Evolutionary conservation across 208 protist species (phyloP).

Genomic region (Leishmania lainsoni): DNA sequence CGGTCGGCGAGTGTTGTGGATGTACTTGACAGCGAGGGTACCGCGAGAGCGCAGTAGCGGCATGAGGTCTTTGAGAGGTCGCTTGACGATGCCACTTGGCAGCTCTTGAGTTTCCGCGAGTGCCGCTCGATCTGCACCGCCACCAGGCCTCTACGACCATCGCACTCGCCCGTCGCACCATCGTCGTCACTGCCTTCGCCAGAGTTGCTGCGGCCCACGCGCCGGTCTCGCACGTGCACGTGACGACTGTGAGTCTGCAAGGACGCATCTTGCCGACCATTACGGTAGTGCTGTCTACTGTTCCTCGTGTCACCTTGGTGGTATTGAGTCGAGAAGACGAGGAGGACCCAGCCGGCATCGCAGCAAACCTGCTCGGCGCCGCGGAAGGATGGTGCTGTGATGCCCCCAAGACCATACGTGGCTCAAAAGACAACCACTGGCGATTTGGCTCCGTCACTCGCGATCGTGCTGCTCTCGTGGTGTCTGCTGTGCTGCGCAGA

Average conservation of each 20-base stretch:
- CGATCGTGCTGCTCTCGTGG: background rate
- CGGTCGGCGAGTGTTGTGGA: conserved; percentile 32
- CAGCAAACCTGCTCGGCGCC: background rate
- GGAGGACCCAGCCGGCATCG: background rate
- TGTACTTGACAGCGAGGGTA: conserved; percentile 50
- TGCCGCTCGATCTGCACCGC: background rate
- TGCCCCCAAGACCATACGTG: background rate
- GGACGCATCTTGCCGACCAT: background rate
- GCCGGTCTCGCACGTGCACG: background rate
- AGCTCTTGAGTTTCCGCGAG: conserved; percentile 17
- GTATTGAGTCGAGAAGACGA: background rate
- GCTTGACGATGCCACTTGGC: conserved; percentile 40
- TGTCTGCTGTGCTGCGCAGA: background rate
- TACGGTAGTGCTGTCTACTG: background rate
- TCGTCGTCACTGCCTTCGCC: background rate
- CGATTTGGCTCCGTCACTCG: background rate
- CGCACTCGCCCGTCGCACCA: background rate
- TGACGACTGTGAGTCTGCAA: background rate
- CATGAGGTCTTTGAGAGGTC: conserved; percentile 60
- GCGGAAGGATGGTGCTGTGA: background rate
- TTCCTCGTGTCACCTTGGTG: background rate
- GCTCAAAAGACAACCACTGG: background rate
- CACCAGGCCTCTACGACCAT: background rate
- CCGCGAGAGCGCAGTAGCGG: conserved; percentile 48
- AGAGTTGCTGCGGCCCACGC: background rate